These are phyloP conservation scores for Helicostylum pulchrum DNA, from an alignment of 192 early-diverging fungal genomes.

Conservation along the genomic window DNA sequence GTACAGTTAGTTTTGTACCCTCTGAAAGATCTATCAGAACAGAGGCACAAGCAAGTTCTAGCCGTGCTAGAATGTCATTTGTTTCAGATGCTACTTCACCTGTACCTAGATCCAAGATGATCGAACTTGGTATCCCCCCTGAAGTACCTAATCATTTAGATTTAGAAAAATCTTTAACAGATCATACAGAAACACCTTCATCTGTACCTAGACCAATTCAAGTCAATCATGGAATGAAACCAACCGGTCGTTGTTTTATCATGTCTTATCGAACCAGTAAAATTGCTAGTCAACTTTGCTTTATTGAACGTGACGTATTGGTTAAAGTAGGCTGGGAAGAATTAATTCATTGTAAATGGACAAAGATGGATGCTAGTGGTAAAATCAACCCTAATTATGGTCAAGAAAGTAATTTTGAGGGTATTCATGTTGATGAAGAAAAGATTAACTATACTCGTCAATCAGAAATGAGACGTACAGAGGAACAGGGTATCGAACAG, in stretches of 20 bases:
- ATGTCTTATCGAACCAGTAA: constrained; percentile 43
- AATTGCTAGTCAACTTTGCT: constrained; percentile 57
- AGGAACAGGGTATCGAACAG: constrained; percentile 29
- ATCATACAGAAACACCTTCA: neutral
- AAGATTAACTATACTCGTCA: constrained; percentile 20
- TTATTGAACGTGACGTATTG: constrained; percentile 51
- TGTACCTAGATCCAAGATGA: neutral
- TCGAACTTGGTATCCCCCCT: constrained; percentile 7
- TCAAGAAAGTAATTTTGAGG: constrained; percentile 2
- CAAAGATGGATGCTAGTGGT: constrained; percentile 38
- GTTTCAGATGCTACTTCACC: neutral
- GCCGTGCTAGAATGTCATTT: neutral
- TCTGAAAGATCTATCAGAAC: constrained; percentile 8
- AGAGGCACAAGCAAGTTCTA: constrained; percentile 12
- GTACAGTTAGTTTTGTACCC: constrained; percentile 10
- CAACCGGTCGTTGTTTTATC: constrained; percentile 23
- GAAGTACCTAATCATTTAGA: neutral
- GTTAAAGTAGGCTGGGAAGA: constrained; percentile 56
- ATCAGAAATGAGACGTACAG: constrained; percentile 5
- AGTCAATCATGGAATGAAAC: neutral
- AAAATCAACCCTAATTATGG: neutral
- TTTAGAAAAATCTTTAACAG: neutral
- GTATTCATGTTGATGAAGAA: neutral
- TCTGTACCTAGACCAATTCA: neutral
- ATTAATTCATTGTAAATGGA: constrained; percentile 51